Evolutionary conservation across 1,284 basidiomycete species (phyloP).

Genomic region (Trametes hirsuta): DNA sequence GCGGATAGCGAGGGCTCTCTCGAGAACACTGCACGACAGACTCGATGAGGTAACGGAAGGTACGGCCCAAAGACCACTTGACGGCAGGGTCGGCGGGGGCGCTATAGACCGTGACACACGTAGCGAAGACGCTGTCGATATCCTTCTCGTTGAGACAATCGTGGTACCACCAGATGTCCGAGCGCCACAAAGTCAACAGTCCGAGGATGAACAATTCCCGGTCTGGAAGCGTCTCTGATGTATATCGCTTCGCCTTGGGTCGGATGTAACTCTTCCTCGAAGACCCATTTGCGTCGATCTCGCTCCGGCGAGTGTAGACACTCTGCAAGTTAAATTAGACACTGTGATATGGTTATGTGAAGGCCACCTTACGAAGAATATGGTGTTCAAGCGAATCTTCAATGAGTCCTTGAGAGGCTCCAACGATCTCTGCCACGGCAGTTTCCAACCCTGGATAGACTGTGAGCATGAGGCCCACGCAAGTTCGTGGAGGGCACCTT

Average conservation of each 20-base stretch:
- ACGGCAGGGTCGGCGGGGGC: conserved; percentile 63
- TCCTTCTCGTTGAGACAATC: conserved; percentile 37
- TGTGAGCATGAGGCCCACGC: background rate
- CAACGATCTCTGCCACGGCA: conserved; percentile 62
- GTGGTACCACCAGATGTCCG: conserved; percentile 55
- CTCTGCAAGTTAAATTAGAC: conserved; percentile 17
- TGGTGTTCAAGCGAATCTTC: conserved; percentile 51
- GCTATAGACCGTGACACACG: conserved; percentile 57
- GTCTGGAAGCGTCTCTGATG: conserved; percentile 62
- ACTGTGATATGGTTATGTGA: too few species aligned
- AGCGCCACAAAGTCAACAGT: conserved; percentile 69
- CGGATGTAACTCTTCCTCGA: conserved; percentile 55
- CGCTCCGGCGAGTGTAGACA: conserved; percentile 53
- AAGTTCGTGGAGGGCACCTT: background rate
- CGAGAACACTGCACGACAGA: conserved; percentile 47
- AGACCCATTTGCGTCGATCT: conserved; percentile 60
- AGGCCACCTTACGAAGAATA: conserved; percentile 53
- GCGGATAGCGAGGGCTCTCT: conserved; percentile 39
- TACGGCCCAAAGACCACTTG: conserved; percentile 58
- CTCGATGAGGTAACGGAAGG: conserved; percentile 51
- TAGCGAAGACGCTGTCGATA: conserved; percentile 49
- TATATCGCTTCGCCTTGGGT: conserved; percentile 62
- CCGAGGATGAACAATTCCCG: conserved; percentile 68
- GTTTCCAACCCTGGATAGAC: conserved; percentile 47
- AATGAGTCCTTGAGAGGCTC: conserved; percentile 49